Base-by-base conservation (phyloP, 768 basidiomycete genomes). In the Hygrophoropsis aurantiaca region DNA sequence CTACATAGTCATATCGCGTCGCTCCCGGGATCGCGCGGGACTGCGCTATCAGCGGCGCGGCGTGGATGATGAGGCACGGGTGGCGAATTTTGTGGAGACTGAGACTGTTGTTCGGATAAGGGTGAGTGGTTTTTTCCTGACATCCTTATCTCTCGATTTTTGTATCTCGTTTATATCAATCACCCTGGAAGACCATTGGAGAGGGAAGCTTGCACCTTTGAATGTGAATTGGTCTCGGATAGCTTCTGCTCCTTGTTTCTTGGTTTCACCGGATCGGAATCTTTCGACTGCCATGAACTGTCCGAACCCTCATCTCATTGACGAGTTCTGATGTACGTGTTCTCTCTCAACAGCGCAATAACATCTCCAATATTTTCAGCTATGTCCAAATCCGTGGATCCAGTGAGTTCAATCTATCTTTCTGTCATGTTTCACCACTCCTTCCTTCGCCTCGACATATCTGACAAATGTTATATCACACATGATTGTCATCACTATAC, bases 41-140 rank as follows among this genome's bases (percentile, higher is more conserved):
- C 71, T 98, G 55, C 77, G 97, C 36, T 99, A 95, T 68, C 97
- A 98, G 65, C 79, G 97, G 35, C 75, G 97, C 57, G 97, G 97
- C 2, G 82, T 97, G 43, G 94, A 98, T 58, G 91, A 94, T 52
- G 85, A 90, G 49, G 91, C 93, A 5, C 79, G 90, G 60, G 94
- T 94, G 3, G 94, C 93, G 1, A 98, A 98, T 67, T 94, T 97
- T 60, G 93, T 97, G 2, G 92, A 97, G 67, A 93, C 92, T 0
- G 94, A 97, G 69, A 87, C 90, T 2, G 84, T 95, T 43, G 81
- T 90, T 74, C 75, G 84, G 35, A 80, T 94, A 10, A 80, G 87
- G 74, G 93, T 91, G 49, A 32, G 77, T 56, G 40, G 10, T 11
- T n/a, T n/a, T n/a, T n/a, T n/a, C n/a, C n/a, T n/a, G n/a, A n/a